Evolutionary conservation across 495 filamentous ascomycete genomes (phyloP), one percentile per base, ranked within the genome.

Genomic region (Xylaria grammica): DNA sequence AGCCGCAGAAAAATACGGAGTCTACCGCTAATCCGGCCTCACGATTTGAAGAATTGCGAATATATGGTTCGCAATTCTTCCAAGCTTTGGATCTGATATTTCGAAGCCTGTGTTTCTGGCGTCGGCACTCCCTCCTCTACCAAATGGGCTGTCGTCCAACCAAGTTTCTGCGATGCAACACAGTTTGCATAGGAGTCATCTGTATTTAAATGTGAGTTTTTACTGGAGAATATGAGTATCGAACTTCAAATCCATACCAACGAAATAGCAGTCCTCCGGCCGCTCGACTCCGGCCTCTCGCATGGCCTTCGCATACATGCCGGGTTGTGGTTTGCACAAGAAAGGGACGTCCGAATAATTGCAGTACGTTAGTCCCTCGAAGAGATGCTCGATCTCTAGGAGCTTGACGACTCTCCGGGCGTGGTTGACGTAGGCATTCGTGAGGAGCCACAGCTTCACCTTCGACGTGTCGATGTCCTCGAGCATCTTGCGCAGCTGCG

Each of bases 351-450:
- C 67, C 40, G 74, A 78, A 75, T 97, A 99, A 73, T 99, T 91
- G 70, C 95, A 99, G 70, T 86, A 97, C 0, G 95, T 97, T 62
- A 97, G 82, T 0, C 94, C 94, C 68, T 96, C 94, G 74, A 98
- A 98, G 27, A 92, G 76, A 75, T 96, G 92, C 13, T 96, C 92
- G 20, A 98, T 76, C 29, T 85, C 88, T 3, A 99, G 81, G 29
- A 99, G 74, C 66, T 82, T 86, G 17, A 98, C 85, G 8, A 99
- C 95, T 20, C 93, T 78, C 65, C 84, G 87, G 6, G 85, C 96
- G 70, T 99, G 96, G 46, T 81, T 98, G 66, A 96, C 77, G 71
- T 97, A 96, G 42, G 96, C 96, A 71, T 99, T 99, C 0, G 96
- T 99, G 63, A 99, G 87, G 3, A 99, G 85, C 96, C 96, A 98